phyloP scores from a whole-genome alignment of 208 protist genomes.

The Strigomonas culicis region DNA sequence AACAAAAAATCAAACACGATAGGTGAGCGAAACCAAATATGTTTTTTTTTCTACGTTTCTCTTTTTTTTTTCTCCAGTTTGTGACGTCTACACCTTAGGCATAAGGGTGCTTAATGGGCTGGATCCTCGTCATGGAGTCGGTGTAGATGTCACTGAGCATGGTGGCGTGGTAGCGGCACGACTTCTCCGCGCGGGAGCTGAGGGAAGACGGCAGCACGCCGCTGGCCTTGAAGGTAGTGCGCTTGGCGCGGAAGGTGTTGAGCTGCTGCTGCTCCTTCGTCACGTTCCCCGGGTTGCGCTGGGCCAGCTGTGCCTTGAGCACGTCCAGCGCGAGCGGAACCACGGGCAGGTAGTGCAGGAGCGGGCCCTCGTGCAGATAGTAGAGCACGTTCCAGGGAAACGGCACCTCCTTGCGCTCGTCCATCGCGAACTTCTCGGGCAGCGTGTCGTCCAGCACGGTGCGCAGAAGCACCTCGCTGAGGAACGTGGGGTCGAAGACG shows the following conservation, averaged over 20 bases:
- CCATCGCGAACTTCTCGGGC: slow-evolving; percentile 21
- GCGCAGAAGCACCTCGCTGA: slow-evolving; percentile 31
- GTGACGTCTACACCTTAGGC: neutral
- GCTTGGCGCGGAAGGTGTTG: slow-evolving; percentile 25
- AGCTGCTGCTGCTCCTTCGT: slow-evolving; percentile 8
- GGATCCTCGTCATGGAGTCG: slow-evolving; percentile 25
- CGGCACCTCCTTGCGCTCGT: slow-evolving; percentile 16
- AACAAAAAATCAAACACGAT: slow-evolving; percentile 4
- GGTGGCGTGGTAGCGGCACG: slow-evolving; percentile 38
- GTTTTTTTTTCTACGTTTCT: slow-evolving; percentile 3
- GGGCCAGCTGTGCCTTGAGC: slow-evolving; percentile 6
- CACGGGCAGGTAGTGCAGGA: slow-evolving; percentile 15
- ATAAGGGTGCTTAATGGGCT: slow-evolving; percentile 9
- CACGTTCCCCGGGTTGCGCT: slow-evolving; percentile 6
- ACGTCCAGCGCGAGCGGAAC: slow-evolving; percentile 4
- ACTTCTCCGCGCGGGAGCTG: slow-evolving; percentile 22
- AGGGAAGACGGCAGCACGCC: slow-evolving; percentile 24
- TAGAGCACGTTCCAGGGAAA: slow-evolving; percentile 27
- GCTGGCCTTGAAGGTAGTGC: slow-evolving; percentile 19
- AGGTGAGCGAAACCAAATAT: slow-evolving; percentile 1
- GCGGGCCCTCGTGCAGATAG: slow-evolving; percentile 22
- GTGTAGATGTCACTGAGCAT: slow-evolving; percentile 36
- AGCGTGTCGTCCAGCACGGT: slow-evolving; percentile 27
- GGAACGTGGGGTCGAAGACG: slow-evolving; percentile 37
- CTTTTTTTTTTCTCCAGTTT: neutral